These are phyloP conservation scores for Ophiostoma australiae DNA, from an alignment of 2,329 filamentous ascomycete species.

Conservation along the genomic window DNA sequence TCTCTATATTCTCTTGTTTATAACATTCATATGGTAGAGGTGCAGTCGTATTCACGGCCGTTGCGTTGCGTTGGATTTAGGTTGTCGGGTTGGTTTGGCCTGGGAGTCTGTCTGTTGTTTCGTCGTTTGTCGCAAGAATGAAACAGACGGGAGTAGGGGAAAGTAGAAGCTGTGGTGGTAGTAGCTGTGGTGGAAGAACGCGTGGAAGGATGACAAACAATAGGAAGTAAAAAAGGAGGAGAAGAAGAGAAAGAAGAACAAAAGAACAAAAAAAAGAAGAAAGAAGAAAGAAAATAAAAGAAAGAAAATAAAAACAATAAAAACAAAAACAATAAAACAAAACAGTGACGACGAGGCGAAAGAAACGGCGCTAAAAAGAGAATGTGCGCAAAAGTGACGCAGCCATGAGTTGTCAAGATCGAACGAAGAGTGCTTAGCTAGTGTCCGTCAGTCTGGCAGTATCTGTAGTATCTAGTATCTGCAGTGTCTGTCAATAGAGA, in stretches of 20 bases:
- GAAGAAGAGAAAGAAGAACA: neutral
- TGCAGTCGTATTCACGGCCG: neutral
- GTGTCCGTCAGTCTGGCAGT: too few species aligned
- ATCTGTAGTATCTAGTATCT: neutral
- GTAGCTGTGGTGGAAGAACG: too few species aligned
- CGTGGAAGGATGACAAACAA: too few species aligned
- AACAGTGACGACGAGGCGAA: conserved; percentile 12
- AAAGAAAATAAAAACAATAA: neutral
- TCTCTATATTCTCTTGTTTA: too few species aligned
- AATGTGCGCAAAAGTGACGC: conserved; percentile 18
- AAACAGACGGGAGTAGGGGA: neutral
- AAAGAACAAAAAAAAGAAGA: neutral
- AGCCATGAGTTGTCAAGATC: conserved; percentile 12
- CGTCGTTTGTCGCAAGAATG: conserved; percentile 4
- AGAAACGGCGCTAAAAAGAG: conserved; percentile 11
- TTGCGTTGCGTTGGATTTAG: neutral
- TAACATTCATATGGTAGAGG: neutral
- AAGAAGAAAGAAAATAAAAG: neutral
- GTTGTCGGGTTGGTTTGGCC: neutral
- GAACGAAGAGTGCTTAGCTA: neutral
- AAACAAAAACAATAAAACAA: neutral
- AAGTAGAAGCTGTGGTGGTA: too few species aligned
- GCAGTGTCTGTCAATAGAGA: neutral
- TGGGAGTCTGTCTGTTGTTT: conserved; percentile 1
- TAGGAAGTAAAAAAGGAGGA: neutral